These are phyloP conservation scores for Nicotiana undulata DNA, from an alignment of 257 asterid species.

Conservation along the genomic window DNA sequence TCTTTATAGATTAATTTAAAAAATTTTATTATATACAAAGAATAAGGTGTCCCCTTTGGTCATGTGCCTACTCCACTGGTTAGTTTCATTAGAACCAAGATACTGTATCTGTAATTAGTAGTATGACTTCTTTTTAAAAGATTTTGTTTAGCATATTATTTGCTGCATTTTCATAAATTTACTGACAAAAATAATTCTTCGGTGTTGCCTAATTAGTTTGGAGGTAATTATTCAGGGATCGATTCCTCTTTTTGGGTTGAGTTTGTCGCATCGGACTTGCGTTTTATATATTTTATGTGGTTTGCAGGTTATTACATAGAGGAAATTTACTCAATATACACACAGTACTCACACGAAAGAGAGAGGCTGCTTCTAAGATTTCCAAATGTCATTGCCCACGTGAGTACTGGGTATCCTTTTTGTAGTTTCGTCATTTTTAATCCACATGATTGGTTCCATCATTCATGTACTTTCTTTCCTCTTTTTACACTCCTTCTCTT, in stretches of 20 bases:
- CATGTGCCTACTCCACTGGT: conserved; percentile 7
- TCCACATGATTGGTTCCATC: not conserved
- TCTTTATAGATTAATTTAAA: conserved; percentile 3
- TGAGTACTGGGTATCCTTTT: not conserved
- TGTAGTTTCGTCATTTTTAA: conserved; percentile 4
- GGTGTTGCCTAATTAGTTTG: too few species aligned
- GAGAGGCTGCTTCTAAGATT: conserved; percentile 6
- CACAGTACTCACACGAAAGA: too few species aligned
- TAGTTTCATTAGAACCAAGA: not conserved
- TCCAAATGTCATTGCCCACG: not conserved
- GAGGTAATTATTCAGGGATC: too few species aligned
- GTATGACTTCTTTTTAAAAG: not conserved
- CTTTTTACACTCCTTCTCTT: not conserved
- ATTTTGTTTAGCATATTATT: not conserved
- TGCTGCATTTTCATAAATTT: not conserved
- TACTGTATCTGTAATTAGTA: not conserved
- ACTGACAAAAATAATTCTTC: too few species aligned
- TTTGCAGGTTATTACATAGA: too few species aligned
- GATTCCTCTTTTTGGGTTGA: too few species aligned
- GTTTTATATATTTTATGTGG: too few species aligned
- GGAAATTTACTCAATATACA: too few species aligned
- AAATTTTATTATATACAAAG: not conserved
- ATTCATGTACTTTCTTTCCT: not conserved
- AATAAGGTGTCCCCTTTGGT: not conserved
- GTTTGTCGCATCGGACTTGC: too few species aligned